phyloP scores from a whole-genome alignment of 345 rosid genomes.

The Cardamine occulta region DNA sequence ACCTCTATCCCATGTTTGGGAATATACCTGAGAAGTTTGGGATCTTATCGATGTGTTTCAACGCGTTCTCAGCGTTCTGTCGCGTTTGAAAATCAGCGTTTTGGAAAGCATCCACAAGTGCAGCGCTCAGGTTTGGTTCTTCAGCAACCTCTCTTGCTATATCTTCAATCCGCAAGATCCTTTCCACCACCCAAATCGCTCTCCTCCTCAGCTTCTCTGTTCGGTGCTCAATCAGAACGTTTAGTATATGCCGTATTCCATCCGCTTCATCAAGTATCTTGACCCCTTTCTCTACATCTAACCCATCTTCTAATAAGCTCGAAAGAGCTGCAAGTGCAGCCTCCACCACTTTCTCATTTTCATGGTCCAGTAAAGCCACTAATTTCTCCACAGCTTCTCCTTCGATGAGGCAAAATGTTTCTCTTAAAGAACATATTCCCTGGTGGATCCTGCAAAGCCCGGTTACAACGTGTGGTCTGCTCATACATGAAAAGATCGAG shows the following conservation, averaged over 20 bases:
- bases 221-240: constrained; percentile 56
- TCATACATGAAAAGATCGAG: constrained; percentile 73
- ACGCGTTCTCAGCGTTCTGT: constrained; percentile 90
- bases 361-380: constrained; percentile 69
- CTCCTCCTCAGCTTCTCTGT: constrained; percentile 67
- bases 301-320: constrained; percentile 74
- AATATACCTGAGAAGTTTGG: constrained; percentile 94
- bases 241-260: constrained; percentile 57
- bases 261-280: constrained; percentile 55
- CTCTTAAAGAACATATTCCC: constrained; percentile 74
- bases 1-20: constrained; percentile 55
- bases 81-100: constrained; percentile 80
- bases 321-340: constrained; percentile 80
- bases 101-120: constrained; percentile 92
- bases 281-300: constrained; percentile 69
- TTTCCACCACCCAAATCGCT: constrained; percentile 83
- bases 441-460: constrained; percentile 80
- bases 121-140: constrained; percentile 71
- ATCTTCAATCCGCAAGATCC: constrained; percentile 74
- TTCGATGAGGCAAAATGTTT: constrained; percentile 81
- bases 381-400: constrained; percentile 74
- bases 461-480: constrained; percentile 62
- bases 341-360: constrained; percentile 79
- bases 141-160: constrained; percentile 77
- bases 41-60: constrained; percentile 84